Evolutionary conservation across 352 stramenopile genomes (phyloP).

Genomic region (Phytophthora ohioensis): DNA sequence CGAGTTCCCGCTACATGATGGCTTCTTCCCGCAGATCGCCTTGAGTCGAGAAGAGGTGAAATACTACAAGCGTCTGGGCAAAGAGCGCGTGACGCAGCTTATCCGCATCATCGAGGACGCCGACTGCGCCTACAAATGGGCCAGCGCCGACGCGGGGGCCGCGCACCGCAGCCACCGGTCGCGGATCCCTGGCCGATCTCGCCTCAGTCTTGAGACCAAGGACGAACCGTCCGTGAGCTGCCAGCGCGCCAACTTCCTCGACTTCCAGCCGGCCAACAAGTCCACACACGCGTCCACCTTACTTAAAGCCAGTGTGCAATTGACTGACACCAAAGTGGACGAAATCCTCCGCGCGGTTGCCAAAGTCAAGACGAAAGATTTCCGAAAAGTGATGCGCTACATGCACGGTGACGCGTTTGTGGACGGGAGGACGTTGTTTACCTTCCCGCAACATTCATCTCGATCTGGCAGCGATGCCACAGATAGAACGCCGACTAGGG

Average conservation of each 20-base stretch:
- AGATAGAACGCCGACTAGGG: conserved; percentile 13
- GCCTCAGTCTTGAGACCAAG: conserved; percentile 23
- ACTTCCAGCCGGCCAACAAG: conserved; percentile 71
- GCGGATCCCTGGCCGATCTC: conserved; percentile 13
- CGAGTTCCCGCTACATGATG: conserved; percentile 78
- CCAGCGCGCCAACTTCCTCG: conserved; percentile 71
- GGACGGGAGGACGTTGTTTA: conserved; percentile 71
- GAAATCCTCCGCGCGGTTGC: conserved; percentile 66
- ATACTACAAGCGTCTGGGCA: conserved; percentile 81
- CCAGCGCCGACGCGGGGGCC: conserved; percentile 14
- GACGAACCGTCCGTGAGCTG: conserved; percentile 35
- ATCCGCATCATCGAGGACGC: conserved; percentile 83
- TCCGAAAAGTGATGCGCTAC: conserved; percentile 62
- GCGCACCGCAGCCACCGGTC: conserved; percentile 12
- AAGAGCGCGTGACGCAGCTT: conserved; percentile 76
- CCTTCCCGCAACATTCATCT: conserved; percentile 43
- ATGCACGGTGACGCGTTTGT: conserved; percentile 72
- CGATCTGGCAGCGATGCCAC: conserved; percentile 17
- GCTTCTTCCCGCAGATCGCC: conserved; percentile 86
- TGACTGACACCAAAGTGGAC: conserved; percentile 58
- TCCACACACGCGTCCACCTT: conserved; percentile 64
- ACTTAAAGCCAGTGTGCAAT: conserved; percentile 68
- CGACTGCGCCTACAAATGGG: conserved; percentile 83
- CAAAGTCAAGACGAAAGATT: conserved; percentile 69
- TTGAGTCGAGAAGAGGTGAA: conserved; percentile 73